phyloP scores from a whole-genome alignment of 306 rosid species.

The Fagus sylvatica region DNA sequence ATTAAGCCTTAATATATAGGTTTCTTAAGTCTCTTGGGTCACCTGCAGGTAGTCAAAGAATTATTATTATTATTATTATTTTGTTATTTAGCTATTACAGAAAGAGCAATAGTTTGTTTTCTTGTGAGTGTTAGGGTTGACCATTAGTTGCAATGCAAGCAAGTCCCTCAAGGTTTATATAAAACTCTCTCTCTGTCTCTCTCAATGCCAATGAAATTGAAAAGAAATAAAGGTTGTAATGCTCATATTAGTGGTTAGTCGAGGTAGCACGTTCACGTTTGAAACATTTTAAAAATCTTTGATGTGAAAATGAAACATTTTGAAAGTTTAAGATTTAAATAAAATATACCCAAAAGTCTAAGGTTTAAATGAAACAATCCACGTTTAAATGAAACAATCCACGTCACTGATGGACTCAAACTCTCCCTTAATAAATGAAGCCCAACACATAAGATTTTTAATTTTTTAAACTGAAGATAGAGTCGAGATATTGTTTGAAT shows the following conservation, averaged over 20 bases:
- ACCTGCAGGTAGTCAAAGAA: background rate
- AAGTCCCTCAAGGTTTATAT: background rate
- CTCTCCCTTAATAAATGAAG: no score
- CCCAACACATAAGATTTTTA: no score
- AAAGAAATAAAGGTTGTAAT: background rate
- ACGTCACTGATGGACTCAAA: no score
- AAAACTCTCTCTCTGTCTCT: background rate
- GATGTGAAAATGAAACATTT: no score
- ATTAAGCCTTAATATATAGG: background rate
- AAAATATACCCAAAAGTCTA: no score
- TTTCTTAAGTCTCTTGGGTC: constrained; percentile 4
- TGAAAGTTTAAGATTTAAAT: no score
- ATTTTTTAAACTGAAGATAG: no score
- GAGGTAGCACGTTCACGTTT: background rate
- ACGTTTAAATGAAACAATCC: no score
- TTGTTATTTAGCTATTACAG: background rate
- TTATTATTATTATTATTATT: background rate
- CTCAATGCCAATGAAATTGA: no score
- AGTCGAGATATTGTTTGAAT: no score
- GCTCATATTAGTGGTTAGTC: background rate
- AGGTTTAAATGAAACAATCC: no score
- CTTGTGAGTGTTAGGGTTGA: background rate
- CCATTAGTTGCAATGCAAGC: constrained; percentile 18
- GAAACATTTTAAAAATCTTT: background rate
- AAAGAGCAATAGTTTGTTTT: background rate